Evolutionary conservation across 305 asterid species (phyloP).

Genomic region (Andrographis paniculata): DNA sequence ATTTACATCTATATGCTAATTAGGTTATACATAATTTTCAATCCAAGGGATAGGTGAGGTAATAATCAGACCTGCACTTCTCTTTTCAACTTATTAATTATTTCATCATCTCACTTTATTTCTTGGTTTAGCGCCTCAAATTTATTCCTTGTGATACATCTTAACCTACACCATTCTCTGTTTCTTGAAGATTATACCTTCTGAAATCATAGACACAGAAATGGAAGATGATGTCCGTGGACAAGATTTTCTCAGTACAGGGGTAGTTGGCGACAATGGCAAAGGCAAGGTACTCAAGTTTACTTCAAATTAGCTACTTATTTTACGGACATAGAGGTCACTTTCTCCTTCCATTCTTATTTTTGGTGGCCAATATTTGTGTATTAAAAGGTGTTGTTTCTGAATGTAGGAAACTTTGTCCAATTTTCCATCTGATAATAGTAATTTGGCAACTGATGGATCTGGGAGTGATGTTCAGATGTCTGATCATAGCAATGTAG

Average conservation of each 20-base stretch:
- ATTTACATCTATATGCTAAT: too few species aligned
- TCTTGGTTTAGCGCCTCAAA: too few species aligned
- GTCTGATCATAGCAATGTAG: conserved; percentile 28
- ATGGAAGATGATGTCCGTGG: conserved; percentile 43
- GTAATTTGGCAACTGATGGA: conserved; percentile 25
- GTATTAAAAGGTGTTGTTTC: not conserved
- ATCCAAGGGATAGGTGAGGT: too few species aligned
- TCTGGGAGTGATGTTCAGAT: conserved; percentile 25
- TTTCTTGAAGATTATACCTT: conserved; percentile 40
- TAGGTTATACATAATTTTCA: too few species aligned
- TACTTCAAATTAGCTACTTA: not conserved
- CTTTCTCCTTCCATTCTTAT: conserved; percentile 3
- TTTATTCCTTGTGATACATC: too few species aligned
- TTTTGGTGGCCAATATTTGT: not conserved
- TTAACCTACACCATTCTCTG: conserved; percentile 6
- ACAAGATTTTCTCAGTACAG: conserved; percentile 25
- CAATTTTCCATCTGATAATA: conserved; percentile 24
- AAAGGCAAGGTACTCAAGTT: conserved; percentile 64
- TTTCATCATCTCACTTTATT: too few species aligned
- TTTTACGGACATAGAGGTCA: too few species aligned
- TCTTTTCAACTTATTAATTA: too few species aligned
- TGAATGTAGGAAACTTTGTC: conserved; percentile 31
- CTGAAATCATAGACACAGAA: conserved; percentile 66
- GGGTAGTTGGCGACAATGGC: conserved; percentile 28
- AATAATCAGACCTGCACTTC: too few species aligned